Evolutionary conservation across 2,329 filamentous ascomycete species (phyloP).

Genomic region (Microcera coccophila): DNA sequence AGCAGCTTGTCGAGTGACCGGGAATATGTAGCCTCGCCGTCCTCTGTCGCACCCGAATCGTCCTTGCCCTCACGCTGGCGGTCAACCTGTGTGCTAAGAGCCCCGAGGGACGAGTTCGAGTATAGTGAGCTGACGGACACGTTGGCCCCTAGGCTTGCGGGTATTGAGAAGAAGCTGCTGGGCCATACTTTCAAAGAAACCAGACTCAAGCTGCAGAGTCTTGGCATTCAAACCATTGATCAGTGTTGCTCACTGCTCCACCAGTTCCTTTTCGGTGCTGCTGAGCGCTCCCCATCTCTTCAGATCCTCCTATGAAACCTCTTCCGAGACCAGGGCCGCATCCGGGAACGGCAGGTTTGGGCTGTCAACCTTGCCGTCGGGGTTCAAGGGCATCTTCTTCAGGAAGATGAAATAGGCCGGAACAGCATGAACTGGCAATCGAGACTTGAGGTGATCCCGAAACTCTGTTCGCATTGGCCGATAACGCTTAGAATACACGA

Average conservation of each 20-base stretch:
- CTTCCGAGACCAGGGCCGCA: slow-evolving; percentile 56
- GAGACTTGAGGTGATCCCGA: slow-evolving; percentile 19
- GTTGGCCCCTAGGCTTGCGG: slow-evolving; percentile 28
- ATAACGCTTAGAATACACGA: slow-evolving; percentile 44
- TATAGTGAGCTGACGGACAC: slow-evolving; percentile 33
- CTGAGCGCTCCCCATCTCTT: slow-evolving; percentile 50
- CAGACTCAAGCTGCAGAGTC: slow-evolving; percentile 45
- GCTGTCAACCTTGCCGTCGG: slow-evolving; percentile 77
- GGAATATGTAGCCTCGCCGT: slow-evolving; percentile 50
- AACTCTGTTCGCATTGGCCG: slow-evolving; percentile 47
- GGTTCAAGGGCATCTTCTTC: slow-evolving; percentile 62
- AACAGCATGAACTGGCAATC: slow-evolving; percentile 32
- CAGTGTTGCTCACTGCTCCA: slow-evolving; percentile 64
- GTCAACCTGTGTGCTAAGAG: slow-evolving; percentile 30
- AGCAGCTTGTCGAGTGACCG: slow-evolving; percentile 50
- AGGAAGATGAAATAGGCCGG: slow-evolving; percentile 34
- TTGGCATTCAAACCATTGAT: slow-evolving; percentile 64
- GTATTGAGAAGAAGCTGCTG: slow-evolving; percentile 67
- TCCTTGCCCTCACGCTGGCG: slow-evolving; percentile 24
- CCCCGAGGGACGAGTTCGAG: slow-evolving; percentile 25
- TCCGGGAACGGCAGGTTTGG: slow-evolving; percentile 78
- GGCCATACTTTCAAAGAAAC: slow-evolving; percentile 54
- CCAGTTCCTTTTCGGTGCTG: slow-evolving; percentile 38
- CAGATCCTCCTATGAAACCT: slow-evolving; percentile 33
- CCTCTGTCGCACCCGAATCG: slow-evolving; percentile 27